phyloP scores from a whole-genome alignment of 2,329 filamentous ascomycete species.

The Penicillium sp. region DNA sequence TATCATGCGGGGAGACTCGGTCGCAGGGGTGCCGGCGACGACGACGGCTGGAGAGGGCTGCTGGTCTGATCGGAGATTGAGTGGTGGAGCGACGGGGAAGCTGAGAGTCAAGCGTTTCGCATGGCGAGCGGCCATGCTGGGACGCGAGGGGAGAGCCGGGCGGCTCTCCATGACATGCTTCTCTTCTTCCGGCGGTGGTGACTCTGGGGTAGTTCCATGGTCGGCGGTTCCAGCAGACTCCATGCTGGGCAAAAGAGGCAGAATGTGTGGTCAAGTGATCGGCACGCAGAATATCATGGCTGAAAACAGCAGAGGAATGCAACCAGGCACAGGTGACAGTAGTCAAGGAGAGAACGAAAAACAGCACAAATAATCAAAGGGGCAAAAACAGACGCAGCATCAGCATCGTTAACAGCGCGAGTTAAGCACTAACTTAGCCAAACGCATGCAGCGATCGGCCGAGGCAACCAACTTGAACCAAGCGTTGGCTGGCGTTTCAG shows the following conservation, averaged over 20 bases:
- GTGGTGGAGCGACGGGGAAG: slow-evolving; percentile 39
- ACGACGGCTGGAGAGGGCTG: slow-evolving; percentile 25
- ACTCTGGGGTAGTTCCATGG: slow-evolving; percentile 11
- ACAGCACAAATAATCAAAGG: background rate
- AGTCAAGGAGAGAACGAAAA: background rate
- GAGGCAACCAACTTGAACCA: slow-evolving; percentile 1
- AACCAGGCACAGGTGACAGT: background rate
- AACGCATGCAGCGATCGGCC: background rate
- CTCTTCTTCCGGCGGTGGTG: slow-evolving; percentile 1
- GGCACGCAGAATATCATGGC: slow-evolving; percentile 1
- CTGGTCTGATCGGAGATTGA: slow-evolving; percentile 20
- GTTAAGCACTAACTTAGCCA: background rate
- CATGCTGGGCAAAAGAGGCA: background rate
- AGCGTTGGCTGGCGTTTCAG: background rate
- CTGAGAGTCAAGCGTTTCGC: slow-evolving; percentile 45
- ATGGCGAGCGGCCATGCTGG: slow-evolving; percentile 36
- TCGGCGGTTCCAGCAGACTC: slow-evolving; percentile 1
- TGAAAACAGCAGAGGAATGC: background rate
- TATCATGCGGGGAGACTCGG: slow-evolving; percentile 9
- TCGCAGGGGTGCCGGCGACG: slow-evolving; percentile 13
- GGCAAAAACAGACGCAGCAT: background rate
- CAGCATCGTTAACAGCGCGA: background rate
- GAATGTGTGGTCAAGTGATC: background rate
- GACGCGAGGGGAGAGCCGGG: slow-evolving; percentile 19
- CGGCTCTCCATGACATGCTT: background rate